A percentile compares a stretch with the other conserved stretches of the same genome.
Evolutionary conservation across 208 protist species (phyloP).

Genomic region (Phytomonas francai): DNA sequence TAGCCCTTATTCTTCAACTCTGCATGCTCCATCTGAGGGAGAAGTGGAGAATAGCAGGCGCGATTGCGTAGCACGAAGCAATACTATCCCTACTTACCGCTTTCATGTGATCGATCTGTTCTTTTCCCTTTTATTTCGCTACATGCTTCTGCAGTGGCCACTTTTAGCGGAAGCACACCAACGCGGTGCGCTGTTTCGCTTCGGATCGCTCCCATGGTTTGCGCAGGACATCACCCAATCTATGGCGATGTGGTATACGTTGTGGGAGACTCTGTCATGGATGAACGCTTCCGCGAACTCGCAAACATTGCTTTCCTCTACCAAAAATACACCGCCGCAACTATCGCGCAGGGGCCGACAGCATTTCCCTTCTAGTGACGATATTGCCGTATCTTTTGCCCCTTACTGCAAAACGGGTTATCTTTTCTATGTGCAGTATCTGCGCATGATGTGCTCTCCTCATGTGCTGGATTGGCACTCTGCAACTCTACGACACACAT

Average conservation of each 20-base stretch:
- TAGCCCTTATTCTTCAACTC: neutral
- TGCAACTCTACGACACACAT: conserved; percentile 20
- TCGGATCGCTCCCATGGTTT: conserved; percentile 13
- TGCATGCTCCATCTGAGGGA: neutral
- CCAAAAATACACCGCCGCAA: neutral
- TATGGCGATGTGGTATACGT: conserved; percentile 10
- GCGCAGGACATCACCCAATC: neutral
- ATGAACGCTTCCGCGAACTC: neutral
- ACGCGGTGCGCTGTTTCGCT: conserved; percentile 10
- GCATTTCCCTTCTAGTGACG: neutral
- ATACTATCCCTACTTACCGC: neutral
- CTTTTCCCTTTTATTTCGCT: conserved; percentile 16
- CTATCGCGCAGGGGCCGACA: neutral
- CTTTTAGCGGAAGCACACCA: neutral
- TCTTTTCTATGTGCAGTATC: conserved; percentile 14
- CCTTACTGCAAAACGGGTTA: neutral
- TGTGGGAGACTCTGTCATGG: conserved; percentile 12
- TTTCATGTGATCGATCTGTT: conserved; percentile 23
- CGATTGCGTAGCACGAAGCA: neutral
- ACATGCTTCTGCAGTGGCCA: conserved; percentile 14
- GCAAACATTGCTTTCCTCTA: neutral
- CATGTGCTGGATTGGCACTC: conserved; percentile 30
- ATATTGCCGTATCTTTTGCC: neutral
- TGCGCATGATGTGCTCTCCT: conserved; percentile 46
- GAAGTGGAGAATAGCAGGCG: neutral